These are phyloP conservation scores for Cardamine occulta DNA, from an alignment of 345 rosid genomes.

Conservation along the genomic window DNA sequence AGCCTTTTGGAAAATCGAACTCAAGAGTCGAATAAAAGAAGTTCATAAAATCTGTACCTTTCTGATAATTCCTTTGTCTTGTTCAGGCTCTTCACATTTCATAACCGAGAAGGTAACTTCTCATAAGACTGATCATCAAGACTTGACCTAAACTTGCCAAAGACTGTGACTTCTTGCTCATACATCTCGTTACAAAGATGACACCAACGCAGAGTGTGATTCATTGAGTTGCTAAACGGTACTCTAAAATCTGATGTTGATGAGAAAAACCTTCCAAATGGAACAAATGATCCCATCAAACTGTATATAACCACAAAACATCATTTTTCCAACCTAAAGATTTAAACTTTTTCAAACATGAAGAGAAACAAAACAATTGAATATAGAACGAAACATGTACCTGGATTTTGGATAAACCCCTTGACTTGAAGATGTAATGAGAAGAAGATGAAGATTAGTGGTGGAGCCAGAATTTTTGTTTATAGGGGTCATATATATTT, in stretches of 20 bases:
- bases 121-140: conserved; percentile 49
- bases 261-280: conserved; percentile 78
- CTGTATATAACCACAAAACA: conserved; percentile 49
- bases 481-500: too few species aligned
- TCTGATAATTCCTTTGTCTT: conserved; percentile 41
- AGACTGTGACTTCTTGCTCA: conserved; percentile 59
- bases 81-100: conserved; percentile 48
- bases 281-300: conserved; percentile 79
- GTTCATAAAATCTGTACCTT: conserved; percentile 50
- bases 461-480: too few species aligned
- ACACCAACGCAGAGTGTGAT: conserved; percentile 49
- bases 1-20: too few species aligned
- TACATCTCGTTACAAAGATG: conserved; percentile 62
- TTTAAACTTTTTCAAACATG: not conserved
- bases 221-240: conserved; percentile 42
- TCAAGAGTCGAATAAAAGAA: too few species aligned
- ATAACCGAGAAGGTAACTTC: conserved; percentile 58
- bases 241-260: conserved; percentile 51
- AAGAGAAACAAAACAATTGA: not conserved
- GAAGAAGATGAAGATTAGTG: conserved; percentile 59
- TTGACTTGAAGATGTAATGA: conserved; percentile 52
- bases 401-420: conserved; percentile 58
- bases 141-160: conserved; percentile 46
- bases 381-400: conserved; percentile 24
- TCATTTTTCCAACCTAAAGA: conserved; percentile 18